A percentile compares a stretch with the other conserved stretches of the same genome.
Conservation (phyloP, 2,329 filamentous ascomycete genomes). For the Curvularia sp. region DNA sequence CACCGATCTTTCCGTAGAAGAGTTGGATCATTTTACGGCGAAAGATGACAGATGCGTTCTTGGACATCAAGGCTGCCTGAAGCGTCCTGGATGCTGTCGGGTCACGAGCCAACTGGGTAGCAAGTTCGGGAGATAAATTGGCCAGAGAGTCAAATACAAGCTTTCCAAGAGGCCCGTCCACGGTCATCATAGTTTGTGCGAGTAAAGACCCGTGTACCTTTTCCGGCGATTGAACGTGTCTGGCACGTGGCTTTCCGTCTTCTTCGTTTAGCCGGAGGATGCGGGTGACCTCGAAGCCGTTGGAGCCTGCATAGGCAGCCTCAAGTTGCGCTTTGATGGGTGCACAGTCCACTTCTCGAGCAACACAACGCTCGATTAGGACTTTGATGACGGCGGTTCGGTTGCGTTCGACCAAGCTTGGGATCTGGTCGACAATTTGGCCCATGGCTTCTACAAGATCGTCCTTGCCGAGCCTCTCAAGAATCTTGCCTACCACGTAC, state of each 20-base stretch:
- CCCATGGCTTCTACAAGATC: slow-evolving; percentile 77
- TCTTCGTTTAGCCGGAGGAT: slow-evolving; percentile 65
- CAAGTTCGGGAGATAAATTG: slow-evolving; percentile 58
- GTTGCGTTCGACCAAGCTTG: slow-evolving; percentile 74
- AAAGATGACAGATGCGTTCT: slow-evolving; percentile 62
- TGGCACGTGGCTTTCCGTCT: slow-evolving; percentile 42
- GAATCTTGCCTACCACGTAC: slow-evolving; percentile 82
- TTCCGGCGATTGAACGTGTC: slow-evolving; percentile 50
- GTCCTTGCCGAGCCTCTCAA: slow-evolving; percentile 85
- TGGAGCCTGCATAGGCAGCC: slow-evolving; percentile 60
- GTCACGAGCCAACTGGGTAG: slow-evolving; percentile 70
- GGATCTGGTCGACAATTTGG: slow-evolving; percentile 74
- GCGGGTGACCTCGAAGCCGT: slow-evolving; percentile 63
- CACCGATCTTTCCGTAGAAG: slow-evolving; percentile 67
- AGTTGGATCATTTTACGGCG: slow-evolving; percentile 69
- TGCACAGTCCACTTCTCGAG: slow-evolving; percentile 66
- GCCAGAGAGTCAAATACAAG: slow-evolving; percentile 70
- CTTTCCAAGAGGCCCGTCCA: slow-evolving; percentile 71
- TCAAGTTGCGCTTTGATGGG: slow-evolving; percentile 65
- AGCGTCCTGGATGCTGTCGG: slow-evolving; percentile 66
- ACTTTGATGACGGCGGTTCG: slow-evolving; percentile 81
- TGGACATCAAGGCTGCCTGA: slow-evolving; percentile 66
- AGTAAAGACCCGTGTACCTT: slow-evolving; percentile 85
- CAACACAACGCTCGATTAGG: slow-evolving; percentile 80
- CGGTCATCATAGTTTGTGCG: slow-evolving; percentile 77